Base-by-base conservation (phyloP, 2,329 filamentous ascomycete species). In the Teratosphaeria nubilosa region DNA sequence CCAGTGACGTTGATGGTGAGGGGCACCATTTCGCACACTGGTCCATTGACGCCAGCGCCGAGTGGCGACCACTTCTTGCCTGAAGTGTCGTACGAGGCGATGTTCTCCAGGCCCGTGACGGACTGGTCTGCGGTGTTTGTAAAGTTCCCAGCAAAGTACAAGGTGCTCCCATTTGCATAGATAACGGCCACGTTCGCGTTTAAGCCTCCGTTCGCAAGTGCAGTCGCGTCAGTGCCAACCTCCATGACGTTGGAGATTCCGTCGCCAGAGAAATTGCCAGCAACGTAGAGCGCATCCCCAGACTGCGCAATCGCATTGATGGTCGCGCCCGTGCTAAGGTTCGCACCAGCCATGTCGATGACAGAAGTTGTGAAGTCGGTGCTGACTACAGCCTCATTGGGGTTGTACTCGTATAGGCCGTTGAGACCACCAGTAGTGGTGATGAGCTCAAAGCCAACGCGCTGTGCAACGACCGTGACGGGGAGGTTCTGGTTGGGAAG, bases 71-170 rank as follows among this genome's bases (percentile, higher is more conserved):
- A 99, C 30, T 79, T 73, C 62, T 89, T 83, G 59, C 81, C 81
- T 16, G 79, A 73, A 3, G 81, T 83, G 61, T 91, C 85, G 70
- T 90, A 97, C 9, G 86, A 78, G 5, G 89, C 94, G 50, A 96
- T 79, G 63, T 91, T 86, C 62, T 82, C 84, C 31, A 99, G 76
- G 6, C 84, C 86, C n/a, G 80, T 70, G 13, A 78, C 81, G 2
- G 80, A 79, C 52, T 81, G 80, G 57, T 83, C 80, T 25, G 78
- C 78, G 0, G 90, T 91, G 68, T 87, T 85, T 56, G 85, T 88
- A 73, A 99, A 99, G 56, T 84, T 83, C 54, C 94, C 94, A 20
- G 90, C 94, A 51, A 94, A 85, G 67, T 88, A 99, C 13, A 96
- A 76, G 34, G 75, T 74, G 20, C 82, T 82, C 56, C 79, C 83